phyloP scores from a whole-genome alignment of 345 rosid species.

The Arabis hirsuta region DNA sequence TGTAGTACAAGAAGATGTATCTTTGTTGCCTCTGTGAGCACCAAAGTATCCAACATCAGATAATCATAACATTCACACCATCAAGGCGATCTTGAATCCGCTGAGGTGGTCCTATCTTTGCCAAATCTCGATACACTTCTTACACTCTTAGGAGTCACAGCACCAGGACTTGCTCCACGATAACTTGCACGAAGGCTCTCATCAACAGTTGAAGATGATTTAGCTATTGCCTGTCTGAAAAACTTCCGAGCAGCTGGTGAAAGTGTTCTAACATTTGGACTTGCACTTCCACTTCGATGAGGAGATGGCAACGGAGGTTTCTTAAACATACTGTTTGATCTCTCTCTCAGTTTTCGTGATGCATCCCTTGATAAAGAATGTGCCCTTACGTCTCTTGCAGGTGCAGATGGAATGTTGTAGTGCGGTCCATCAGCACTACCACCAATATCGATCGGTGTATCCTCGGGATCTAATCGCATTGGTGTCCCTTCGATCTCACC shows the following conservation, averaged over 20 bases:
- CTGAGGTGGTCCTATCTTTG: conserved; percentile 68
- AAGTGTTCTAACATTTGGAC: conserved; percentile 75
- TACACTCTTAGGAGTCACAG: conserved; percentile 69
- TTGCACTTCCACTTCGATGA: conserved; percentile 90
- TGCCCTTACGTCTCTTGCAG: conserved; percentile 82
- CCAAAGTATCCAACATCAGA: conserved; percentile 14
- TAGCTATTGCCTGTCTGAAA: conserved; percentile 81
- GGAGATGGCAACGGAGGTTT: conserved; percentile 95
- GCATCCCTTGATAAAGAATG: conserved; percentile 91
- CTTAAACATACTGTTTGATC: conserved; percentile 79
- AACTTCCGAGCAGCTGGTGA: conserved; percentile 99
- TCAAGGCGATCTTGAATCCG: conserved; percentile 68
- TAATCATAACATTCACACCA: conserved; percentile 53
- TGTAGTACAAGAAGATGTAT: conserved; percentile 21
- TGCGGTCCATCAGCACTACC: conserved; percentile 85
- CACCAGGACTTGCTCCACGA: conserved; percentile 73
- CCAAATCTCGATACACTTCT: conserved; percentile 84
- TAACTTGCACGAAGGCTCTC: conserved; percentile 95
- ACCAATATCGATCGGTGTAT: conserved; percentile 89
- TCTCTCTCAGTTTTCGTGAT: conserved; percentile 76
- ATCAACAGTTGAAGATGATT: conserved; percentile 80
- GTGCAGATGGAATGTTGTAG: conserved; percentile 77
- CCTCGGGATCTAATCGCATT: conserved; percentile 82
- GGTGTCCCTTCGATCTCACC: conserved; percentile 99
- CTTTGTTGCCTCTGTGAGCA: conserved; percentile 30